Base-by-base conservation (phyloP, 441 rosid genomes). In the Jatropha podagrica region DNA sequence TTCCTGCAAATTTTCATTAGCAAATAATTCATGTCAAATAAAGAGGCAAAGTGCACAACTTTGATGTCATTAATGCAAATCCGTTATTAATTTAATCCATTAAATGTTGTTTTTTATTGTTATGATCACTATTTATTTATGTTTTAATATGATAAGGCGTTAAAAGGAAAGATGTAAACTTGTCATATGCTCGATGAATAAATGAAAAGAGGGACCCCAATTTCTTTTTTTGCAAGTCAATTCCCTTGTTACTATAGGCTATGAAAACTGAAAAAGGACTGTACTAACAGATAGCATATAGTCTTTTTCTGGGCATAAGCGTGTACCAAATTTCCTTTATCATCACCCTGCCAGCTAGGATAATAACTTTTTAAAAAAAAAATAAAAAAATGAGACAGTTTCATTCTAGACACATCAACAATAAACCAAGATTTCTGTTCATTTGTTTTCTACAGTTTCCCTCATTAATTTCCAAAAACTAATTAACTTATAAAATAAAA, bases 1-100 rank as follows among this genome's bases (percentile, higher is more conserved):
- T 75, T 93, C 99, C 99, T 95, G 93, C 84, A 56, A 56, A 51
- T 12, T 15, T 14, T 15, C 2, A 52, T 52, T 52, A 14, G 5
- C 18, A 13, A 13, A 14, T 9, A 51, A 51, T 3, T 51, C 4
- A 51, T 32, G 32, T 32, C 32, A 32, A 32, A 32, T 32, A 23
- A 23, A 23, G 23, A 23, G 23, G 23, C 23, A 23, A 23, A 23
- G 23, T 23, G 23, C 23, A 23, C 23, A 32, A 32, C 32, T 32
- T 2, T 32, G 2, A 32, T 32, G 32, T 2, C 2, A 32, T 32
- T 32, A 32, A 32, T 32, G 32, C 32, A 32, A 32, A 32, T 2
- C 32, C 1, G 32, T 32, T 32, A 32, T 32, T 32, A 32, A 32
- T 32, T 32, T 32, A 32, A 32, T 32, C 2, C 32, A 32, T 32